Percentiles rank a stretch among this genome's conserved stretches.
Evolutionary conservation across 2,329 filamentous ascomycete genomes (phyloP).

Genomic region (Xylariales sp.): DNA sequence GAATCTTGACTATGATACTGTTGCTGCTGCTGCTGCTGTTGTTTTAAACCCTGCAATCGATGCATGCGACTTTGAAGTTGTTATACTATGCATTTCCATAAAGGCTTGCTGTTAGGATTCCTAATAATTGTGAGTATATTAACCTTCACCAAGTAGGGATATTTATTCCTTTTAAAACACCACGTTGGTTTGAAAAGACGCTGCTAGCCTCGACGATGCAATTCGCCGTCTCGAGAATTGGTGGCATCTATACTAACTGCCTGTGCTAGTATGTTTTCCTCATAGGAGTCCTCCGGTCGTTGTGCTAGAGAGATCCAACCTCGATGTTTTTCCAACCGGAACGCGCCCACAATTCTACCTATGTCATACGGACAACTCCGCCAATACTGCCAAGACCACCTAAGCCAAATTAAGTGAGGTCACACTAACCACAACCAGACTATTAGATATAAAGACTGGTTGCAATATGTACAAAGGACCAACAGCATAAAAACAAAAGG

Average conservation of each 20-base stretch:
- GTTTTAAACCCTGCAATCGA: neutral
- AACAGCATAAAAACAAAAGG: too few species aligned
- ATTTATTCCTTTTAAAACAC: neutral
- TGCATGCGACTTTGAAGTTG: too few species aligned
- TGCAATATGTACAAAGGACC: too few species aligned
- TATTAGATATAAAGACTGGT: too few species aligned
- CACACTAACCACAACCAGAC: too few species aligned
- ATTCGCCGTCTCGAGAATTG: neutral
- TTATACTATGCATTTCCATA: slow-evolving; percentile 9
- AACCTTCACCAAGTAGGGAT: too few species aligned
- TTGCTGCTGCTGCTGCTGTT: too few species aligned
- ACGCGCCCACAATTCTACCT: slow-evolving; percentile 35
- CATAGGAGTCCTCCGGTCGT: slow-evolving; percentile 37
- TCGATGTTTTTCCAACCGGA: slow-evolving; percentile 41
- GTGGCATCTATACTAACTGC: neutral
- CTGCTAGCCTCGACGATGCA: neutral
- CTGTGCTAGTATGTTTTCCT: slow-evolving; percentile 37
- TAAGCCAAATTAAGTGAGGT: too few species aligned
- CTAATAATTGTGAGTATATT: slow-evolving; percentile 16
- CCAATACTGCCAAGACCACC: too few species aligned
- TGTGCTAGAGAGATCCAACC: slow-evolving; percentile 43
- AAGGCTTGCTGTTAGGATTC: slow-evolving; percentile 18
- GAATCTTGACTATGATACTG: neutral
- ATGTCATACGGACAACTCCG: too few species aligned
- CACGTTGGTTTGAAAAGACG: neutral